These are phyloP conservation scores for Mimosa pudica DNA, from an alignment of 306 rosid species.

Conservation along the genomic window DNA sequence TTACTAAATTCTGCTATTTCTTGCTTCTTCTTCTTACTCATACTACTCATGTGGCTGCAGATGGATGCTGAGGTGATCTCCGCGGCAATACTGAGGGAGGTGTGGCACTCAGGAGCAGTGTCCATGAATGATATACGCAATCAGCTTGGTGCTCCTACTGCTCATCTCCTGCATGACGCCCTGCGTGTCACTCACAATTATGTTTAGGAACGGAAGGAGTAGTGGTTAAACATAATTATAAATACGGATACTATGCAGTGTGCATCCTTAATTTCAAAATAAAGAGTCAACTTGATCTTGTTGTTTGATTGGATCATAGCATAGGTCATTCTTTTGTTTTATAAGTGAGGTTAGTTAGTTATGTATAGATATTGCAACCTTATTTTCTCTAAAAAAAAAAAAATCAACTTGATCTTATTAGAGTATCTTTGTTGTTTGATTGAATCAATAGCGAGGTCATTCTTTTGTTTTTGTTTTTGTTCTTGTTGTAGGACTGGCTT, in stretches of 20 bases:
- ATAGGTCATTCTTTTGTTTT: neutral
- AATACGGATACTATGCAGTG: too few species aligned
- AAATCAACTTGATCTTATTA: neutral
- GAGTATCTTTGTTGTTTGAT: neutral
- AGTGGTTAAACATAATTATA: too few species aligned
- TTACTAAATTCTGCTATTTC: constrained; percentile 25
- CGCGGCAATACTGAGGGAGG: constrained; percentile 73
- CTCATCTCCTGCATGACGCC: constrained; percentile 75
- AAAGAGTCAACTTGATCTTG: neutral
- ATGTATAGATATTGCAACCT: too few species aligned
- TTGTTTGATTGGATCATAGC: neutral
- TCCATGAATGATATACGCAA: constrained; percentile 50
- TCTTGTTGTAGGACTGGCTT: constrained; percentile 64
- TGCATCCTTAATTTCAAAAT: too few species aligned
- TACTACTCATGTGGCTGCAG: constrained; percentile 48
- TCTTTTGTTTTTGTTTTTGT: neutral
- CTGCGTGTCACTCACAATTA: constrained; percentile 56
- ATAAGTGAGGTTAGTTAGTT: too few species aligned
- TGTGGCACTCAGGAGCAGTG: constrained; percentile 55
- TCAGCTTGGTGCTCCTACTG: constrained; percentile 67
- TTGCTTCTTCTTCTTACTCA: constrained; percentile 36
- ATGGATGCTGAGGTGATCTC: constrained; percentile 96
- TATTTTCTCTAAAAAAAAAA: too few species aligned
- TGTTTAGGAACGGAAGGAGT: too few species aligned
- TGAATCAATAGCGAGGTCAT: neutral